A percentile compares a stretch with the other conserved stretches of the same genome.
Conservation (phyloP, 2,329 filamentous ascomycete genomes). For the Pestalotiopsis sp. region DNA sequence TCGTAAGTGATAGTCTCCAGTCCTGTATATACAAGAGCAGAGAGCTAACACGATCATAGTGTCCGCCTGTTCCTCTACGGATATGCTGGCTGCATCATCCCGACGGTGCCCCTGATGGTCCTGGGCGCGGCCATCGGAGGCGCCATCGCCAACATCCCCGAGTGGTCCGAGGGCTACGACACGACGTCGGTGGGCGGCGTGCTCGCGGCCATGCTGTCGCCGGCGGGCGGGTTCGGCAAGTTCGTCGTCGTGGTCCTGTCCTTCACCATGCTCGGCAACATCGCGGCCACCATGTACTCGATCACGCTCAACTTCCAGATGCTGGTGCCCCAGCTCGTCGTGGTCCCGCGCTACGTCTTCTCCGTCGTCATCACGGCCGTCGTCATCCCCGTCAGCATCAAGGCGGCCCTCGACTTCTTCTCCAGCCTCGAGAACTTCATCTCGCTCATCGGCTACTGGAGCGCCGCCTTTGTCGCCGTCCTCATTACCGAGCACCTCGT, state of each 20-base stretch:
- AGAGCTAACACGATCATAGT: not conserved
- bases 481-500: constrained; percentile 43
- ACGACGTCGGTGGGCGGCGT: constrained; percentile 59
- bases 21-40: not conserved
- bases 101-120: constrained; percentile 62
- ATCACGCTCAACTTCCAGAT: constrained; percentile 69
- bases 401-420: constrained; percentile 60
- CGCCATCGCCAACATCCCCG: constrained; percentile 54
- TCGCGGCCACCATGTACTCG: constrained; percentile 62
- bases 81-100: constrained; percentile 57
- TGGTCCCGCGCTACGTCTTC: constrained; percentile 60
- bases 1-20: constrained; percentile 39
- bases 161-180: constrained; percentile 58
- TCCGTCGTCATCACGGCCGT: constrained; percentile 60
- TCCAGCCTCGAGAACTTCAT: constrained; percentile 59
- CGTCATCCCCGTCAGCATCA: constrained; percentile 61
- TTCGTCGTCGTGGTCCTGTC: constrained; percentile 63
- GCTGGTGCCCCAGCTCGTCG: constrained; percentile 56
- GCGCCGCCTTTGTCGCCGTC: constrained; percentile 56
- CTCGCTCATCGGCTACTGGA: constrained; percentile 62
- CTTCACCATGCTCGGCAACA: constrained; percentile 61
- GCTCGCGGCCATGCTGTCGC: constrained; percentile 60
- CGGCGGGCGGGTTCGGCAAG: constrained; percentile 62
- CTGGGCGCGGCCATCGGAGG: constrained; percentile 68
- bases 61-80: constrained; percentile 53